Base-by-base conservation (phyloP, 148 eudicot species). In the Fallopia convolvulus region DNA sequence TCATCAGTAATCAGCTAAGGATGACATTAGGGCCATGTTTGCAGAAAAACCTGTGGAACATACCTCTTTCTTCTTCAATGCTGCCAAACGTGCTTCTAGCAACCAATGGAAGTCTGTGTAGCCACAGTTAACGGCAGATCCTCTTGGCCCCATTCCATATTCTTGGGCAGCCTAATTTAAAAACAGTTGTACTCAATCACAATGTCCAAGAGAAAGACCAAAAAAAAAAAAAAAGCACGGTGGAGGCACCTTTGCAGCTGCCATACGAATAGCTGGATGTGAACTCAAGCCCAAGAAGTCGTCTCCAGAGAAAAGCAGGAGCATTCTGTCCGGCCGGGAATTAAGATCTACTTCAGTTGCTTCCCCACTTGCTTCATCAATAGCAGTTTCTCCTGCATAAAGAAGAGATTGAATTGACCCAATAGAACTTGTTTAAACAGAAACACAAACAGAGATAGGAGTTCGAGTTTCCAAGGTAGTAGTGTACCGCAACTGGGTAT, bases 61-160 rank as follows among this genome's bases (percentile, higher is more conserved):
- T 76, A 94, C 99, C 97, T 95, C 97, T 87, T 95, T 95, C 79
- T 87, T 89, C 83, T 92, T 95, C 75, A 92, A 77, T 63, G 88
- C 82, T 68, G 99, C 99, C 79, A 95, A 82, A 66, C 89, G 81
- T 73, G 89, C 80, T 84, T 95, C 99, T 72, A 95, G 82, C 63
- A 83, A 86, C 79, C 88, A 77, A 78, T 95, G 99, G 81, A 87
- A 91, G 84, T 86, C 91, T 15, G 99, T 95, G 80, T 95, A 95
- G 5, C 99, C 99, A 86, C 97, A 92, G 74, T 91, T 91, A 81
- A 95, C 79, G 26, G 97, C 97, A 77, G 99, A 95, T 78, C 99
- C 99, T 84, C 91, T 89, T 10, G 99, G 99, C 33, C 99, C 99
- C 99, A 95, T 95, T 44, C 99, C 99, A 74, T 91, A 91, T 75